Evolutionary conservation across 257 asterid genomes (phyloP), one percentile per base, ranked within the genome.

Genomic region (Scutellaria galericulata): DNA sequence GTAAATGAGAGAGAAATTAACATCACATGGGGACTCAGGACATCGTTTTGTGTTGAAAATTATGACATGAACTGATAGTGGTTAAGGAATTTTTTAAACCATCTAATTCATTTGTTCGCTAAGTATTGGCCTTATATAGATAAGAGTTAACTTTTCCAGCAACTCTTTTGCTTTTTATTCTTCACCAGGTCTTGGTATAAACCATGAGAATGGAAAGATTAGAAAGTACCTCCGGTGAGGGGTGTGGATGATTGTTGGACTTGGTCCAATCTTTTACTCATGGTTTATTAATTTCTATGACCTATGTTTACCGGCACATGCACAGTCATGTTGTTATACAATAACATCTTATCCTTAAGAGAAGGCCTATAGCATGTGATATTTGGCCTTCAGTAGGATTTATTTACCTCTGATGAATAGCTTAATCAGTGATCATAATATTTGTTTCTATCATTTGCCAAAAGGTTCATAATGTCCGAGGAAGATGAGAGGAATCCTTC

Each of bases 401-500:
- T 64, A 10, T 47, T 80, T 35, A 45, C 64, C 48, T 74, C 9
- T 31, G 31, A 7, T 73, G 50, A 66, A 65, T 53, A 72, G 64
- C 55, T 70, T 54, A 50, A 58, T 11, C 15, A 15, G 39, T 72
- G 64, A 64, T 53, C 12, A 53, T 69, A 27, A 12, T 68, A 48
- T 72, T 52, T 48, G 59, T 79, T 72, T 57, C 27, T 18, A 42
- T 79, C 67, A 48, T 76, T 59, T 76, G 62, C 18, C 68, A 6
- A 73, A 75, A 91, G 97, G 88, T 91, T 91, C 78, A 91, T 91
- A 76, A 85, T 96, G 76, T 82, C 89, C 6, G 98, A 92, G 83
- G 98, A 92, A 83, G 99, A 95, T 87, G 99, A 92, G 79, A 75
- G 72, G 88, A 70, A 86, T 80, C 90, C 84, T 18, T 92, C 98